Base-by-base conservation (phyloP, 1,284 basidiomycete species). In the Peniophora sp. region DNA sequence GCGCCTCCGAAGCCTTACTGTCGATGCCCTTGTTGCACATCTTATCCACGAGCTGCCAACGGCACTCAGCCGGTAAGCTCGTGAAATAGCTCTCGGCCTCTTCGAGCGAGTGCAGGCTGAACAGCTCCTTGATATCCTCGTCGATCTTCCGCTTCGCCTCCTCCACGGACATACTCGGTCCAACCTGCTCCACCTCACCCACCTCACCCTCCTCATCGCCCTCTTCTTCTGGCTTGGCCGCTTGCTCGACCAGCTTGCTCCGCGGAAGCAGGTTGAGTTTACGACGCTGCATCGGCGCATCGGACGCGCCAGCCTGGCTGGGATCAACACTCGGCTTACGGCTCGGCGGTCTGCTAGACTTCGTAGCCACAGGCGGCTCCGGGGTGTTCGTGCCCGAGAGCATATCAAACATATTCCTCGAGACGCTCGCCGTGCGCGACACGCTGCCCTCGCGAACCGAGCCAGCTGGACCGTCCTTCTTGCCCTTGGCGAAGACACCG, bases 81-180 rank as follows among this genome's bases (percentile, higher is more conserved):
- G 78, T 75, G 67, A 95, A 87, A 67, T 92, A 90, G 50, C 82
- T 80, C 55, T 93, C 85, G 19, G 89, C 93, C 64, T 97, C 93
- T 44, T 82, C 78, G 52, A 97, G 65, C 61, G 86, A 87, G 60
- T 86, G 83, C 39, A 88, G 75, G 47, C 75, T 77, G 62, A 90
- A 83, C 65, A 84, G 80, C 66, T 89, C 85, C 65, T 85, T 85
- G 60, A 73, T 72, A 62, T 93, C 88, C 60, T 91, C 86, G 24
- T 72, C 74, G 56, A 96, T 85, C 77, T 89, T 91, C 65, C 79
- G 79, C 70, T 80, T 78, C 39, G 84, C 88, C 9, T 85, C 82
- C 9, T 73, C 81, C 58, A 85, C 86, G 1, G 81, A 76, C 79
- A 92, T 83, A 51, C 77, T 70, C 41, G 67, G 60, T 24, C 63